These are phyloP conservation scores for Starmera pachycereana DNA, from an alignment of 805 yeast genomes.

Conservation along the genomic window DNA sequence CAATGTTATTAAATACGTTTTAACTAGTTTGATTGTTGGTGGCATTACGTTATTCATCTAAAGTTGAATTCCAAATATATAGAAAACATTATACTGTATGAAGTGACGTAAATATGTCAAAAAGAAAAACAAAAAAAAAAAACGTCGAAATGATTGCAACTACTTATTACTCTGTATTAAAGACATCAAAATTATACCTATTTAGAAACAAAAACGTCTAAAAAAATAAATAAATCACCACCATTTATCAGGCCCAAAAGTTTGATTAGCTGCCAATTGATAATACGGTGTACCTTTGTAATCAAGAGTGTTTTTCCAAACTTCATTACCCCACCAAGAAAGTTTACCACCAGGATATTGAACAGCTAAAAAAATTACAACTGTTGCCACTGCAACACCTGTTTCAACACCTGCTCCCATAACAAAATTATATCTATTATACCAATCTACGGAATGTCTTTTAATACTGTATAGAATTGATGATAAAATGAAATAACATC, in stretches of 20 bases:
- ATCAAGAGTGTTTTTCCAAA: constrained; percentile 31
- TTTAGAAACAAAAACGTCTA: too few species aligned
- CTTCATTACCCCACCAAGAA: constrained; percentile 54
- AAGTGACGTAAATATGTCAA: too few species aligned
- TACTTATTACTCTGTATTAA: too few species aligned
- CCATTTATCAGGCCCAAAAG: constrained; percentile 42
- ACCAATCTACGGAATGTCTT: constrained; percentile 40
- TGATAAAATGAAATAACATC: constrained; percentile 39
- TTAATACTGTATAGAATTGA: constrained; percentile 34
- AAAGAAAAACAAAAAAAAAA: too few species aligned
- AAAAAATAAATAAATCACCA: constrained; percentile 18
- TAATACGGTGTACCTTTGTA: constrained; percentile 22
- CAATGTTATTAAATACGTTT: background rate
- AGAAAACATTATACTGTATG: too few species aligned
- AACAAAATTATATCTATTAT: constrained; percentile 50
- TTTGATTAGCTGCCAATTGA: constrained; percentile 29
- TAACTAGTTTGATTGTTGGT: background rate
- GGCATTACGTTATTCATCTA: too few species aligned
- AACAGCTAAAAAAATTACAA: constrained; percentile 42
- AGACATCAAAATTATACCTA: background rate
- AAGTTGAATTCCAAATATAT: too few species aligned
- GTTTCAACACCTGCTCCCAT: constrained; percentile 53
- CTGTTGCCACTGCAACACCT: constrained; percentile 52
- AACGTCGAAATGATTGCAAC: too few species aligned
- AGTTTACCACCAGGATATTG: constrained; percentile 32